phyloP scores from a whole-genome alignment of 2,329 filamentous ascomycete genomes.

The Fusarium concolor region DNA sequence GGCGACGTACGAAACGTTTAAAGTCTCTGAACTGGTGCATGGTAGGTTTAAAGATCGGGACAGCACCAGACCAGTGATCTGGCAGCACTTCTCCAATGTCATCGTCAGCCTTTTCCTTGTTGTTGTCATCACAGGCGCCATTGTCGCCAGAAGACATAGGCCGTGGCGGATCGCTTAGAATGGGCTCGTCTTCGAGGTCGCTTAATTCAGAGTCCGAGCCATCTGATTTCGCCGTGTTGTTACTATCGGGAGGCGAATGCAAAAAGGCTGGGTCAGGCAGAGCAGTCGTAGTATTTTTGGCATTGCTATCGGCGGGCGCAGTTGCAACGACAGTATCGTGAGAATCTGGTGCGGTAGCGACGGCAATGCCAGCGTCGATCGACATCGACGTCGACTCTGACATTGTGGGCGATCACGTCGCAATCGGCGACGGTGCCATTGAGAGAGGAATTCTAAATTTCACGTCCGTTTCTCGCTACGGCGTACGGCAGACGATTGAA shows the following conservation, averaged over 20 bases:
- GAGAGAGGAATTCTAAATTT: slow-evolving; percentile 39
- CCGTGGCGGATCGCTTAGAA: slow-evolving; percentile 51
- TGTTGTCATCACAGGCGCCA: slow-evolving; percentile 50
- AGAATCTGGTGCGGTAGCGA: slow-evolving; percentile 56
- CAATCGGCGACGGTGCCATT: slow-evolving; percentile 53
- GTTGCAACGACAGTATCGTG: slow-evolving; percentile 45
- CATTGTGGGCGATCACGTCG: slow-evolving; percentile 60
- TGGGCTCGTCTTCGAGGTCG: slow-evolving; percentile 69
- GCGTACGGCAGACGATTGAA: slow-evolving; percentile 18
- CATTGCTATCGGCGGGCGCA: slow-evolving; percentile 43
- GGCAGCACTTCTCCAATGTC: slow-evolving; percentile 84
- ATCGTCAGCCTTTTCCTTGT: slow-evolving; percentile 56
- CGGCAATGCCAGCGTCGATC: slow-evolving; percentile 66
- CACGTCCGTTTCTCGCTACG: slow-evolving; percentile 28
- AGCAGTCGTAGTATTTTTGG: slow-evolving; percentile 52
- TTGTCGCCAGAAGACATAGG: slow-evolving; percentile 41
- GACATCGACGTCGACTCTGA: slow-evolving; percentile 51
- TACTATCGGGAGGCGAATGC: slow-evolving; percentile 73
- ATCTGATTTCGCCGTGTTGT: slow-evolving; percentile 69
- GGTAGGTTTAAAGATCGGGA: slow-evolving; percentile 94
- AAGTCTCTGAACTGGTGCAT: slow-evolving; percentile 97
- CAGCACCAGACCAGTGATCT: slow-evolving; percentile 89
- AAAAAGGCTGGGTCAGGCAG: slow-evolving; percentile 58
- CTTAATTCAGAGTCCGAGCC: slow-evolving; percentile 74
- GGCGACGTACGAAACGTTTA: slow-evolving; percentile 79